Percentiles rank a stretch among this genome's conserved stretches.
These are phyloP conservation scores for Mrakia frigida DNA, from an alignment of 768 basidiomycete species.

Conservation along the genomic window DNA sequence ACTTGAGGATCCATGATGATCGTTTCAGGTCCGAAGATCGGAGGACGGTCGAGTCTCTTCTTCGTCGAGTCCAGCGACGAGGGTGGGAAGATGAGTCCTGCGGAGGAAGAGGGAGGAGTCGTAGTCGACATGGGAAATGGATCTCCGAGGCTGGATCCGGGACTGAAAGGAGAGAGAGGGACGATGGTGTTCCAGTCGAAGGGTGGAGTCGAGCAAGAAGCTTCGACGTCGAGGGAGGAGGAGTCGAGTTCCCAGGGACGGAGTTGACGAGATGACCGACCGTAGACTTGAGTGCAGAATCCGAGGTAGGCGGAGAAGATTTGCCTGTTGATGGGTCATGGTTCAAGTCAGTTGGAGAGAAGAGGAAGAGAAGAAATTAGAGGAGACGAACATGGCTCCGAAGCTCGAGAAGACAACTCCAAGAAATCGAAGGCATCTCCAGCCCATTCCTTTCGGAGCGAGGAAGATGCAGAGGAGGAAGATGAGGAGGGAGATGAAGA, in stretches of 20 bases:
- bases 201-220: neutral
- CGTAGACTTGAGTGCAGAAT: neutral
- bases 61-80: neutral
- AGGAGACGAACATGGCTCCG: neutral
- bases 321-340: neutral
- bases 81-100: neutral
- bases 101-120: neutral
- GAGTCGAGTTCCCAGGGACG: neutral
- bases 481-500: slow-evolving; percentile 5
- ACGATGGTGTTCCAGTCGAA: neutral
- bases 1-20: neutral
- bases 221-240: neutral
- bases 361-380: neutral
- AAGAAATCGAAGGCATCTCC: neutral
- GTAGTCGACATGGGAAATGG: neutral
- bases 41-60: neutral
- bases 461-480: slow-evolving; percentile 15
- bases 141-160: neutral
- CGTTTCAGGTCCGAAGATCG: neutral
- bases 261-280: neutral
- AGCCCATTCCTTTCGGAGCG: neutral
- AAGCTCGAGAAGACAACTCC: slow-evolving; percentile 1
- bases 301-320: neutral
- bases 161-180: neutral
- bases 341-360: neutral